These are phyloP conservation scores for Daldinia sp. DNA, from an alignment of 2,329 filamentous ascomycete genomes.

Conservation along the genomic window DNA sequence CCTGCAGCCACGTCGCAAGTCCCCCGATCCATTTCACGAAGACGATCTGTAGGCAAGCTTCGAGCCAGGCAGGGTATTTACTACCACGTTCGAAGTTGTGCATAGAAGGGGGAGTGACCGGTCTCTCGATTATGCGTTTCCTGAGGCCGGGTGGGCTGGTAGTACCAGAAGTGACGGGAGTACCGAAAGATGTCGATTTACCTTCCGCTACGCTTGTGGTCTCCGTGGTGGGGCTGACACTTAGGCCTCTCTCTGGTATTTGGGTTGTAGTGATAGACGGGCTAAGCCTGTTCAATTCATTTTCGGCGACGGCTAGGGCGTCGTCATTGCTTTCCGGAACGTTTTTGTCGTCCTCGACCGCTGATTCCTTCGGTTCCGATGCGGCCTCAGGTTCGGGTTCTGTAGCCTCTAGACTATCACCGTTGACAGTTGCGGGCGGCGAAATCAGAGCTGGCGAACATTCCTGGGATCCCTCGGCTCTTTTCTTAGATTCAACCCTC, in stretches of 20 bases:
- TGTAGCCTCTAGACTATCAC: neutral
- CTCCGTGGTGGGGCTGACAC: slow-evolving; percentile 13
- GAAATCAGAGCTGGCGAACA: neutral
- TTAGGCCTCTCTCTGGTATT: slow-evolving; percentile 4
- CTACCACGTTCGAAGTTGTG: slow-evolving; percentile 12
- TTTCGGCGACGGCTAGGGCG: neutral
- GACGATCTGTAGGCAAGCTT: slow-evolving; percentile 47
- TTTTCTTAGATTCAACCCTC: slow-evolving; percentile 24
- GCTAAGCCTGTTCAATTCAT: slow-evolving; percentile 7
- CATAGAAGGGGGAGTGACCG: slow-evolving; percentile 24
- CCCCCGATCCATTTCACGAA: slow-evolving; percentile 53
- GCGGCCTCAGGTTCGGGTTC: slow-evolving; percentile 1
- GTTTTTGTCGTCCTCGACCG: neutral
- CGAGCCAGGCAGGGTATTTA: slow-evolving; percentile 43
- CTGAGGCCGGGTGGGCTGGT: slow-evolving; percentile 22
- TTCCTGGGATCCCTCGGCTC: neutral
- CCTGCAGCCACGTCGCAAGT: slow-evolving; percentile 46
- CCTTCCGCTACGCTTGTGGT: slow-evolving; percentile 9
- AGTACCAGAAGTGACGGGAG: slow-evolving; percentile 14
- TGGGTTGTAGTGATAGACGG: neutral
- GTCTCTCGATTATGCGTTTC: slow-evolving; percentile 30
- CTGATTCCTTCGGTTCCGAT: neutral
- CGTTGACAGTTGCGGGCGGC: neutral
- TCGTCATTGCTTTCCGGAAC: neutral
- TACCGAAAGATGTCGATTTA: slow-evolving; percentile 20